Evolutionary conservation across 2,329 filamentous ascomycete species (phyloP), one percentile per base, ranked within the genome.

Genomic region (Aspergillus novofumigatus): DNA sequence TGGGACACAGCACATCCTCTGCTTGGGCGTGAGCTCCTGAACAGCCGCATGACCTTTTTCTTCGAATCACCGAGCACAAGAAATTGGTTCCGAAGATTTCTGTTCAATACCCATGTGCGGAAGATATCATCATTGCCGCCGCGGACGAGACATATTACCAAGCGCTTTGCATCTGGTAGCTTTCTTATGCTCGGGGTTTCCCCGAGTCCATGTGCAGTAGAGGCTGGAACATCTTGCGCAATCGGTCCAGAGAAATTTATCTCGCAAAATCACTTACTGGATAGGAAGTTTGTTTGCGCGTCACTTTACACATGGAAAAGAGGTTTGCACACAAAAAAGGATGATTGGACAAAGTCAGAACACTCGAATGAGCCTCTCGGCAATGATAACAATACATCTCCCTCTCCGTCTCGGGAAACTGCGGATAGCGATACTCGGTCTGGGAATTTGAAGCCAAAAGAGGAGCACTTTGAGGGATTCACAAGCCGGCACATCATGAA

Each of bases 141-240:
- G 10, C 64, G 54, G 25, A 64, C 69, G 26, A 69, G 72, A 55
- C 75, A 80, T 66, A 72, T 79, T 25, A 78, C 78, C 10, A 78
- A 77, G 57, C 81, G 79, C 65, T 82, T 83, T 65, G 80, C 81
- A 35, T 84, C 82, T 1, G 80, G 83, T 25, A 79, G 83, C 5
- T 72, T 84, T 38, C 72, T 85, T 26, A 77, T 85, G 17, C 67
- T 83, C 51, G 79, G 81, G 20, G 71, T 67, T 5, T 73, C 69
- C 26, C 68, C 72, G 23, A 71, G 62, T 35, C 71, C 68, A 10
- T 55, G 69, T 41, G 68, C 68, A 20, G 69, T 71, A 25, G 73
- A 74, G 60, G 65, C 66, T 28, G 67, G 69, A 23, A 60, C 70
- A 56, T 64, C 68, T 28, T 73, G 71, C 59, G 67, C 69, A 20